phyloP scores from a whole-genome alignment of 345 rosid species.

The Anastatica hierochuntica region DNA sequence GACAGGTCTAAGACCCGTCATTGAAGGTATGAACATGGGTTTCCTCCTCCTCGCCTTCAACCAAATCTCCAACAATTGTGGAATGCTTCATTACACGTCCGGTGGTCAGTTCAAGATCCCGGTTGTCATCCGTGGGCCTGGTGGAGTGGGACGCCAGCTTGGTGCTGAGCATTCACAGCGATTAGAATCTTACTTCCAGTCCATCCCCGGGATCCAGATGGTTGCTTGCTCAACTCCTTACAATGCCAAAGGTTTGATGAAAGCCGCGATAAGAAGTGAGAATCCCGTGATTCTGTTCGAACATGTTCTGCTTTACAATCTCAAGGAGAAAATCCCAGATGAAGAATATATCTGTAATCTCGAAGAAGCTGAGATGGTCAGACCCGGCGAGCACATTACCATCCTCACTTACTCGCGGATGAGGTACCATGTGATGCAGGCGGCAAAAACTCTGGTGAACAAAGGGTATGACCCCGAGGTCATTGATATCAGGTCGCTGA shows the following conservation, averaged over 20 bases:
- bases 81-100: conserved; percentile 98
- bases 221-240: conserved; percentile 98
- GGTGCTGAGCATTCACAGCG: conserved; percentile 98
- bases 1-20: conserved; percentile 83
- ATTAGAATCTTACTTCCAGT: conserved; percentile 92
- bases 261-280: conserved; percentile 95
- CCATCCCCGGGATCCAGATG: conserved; percentile 98
- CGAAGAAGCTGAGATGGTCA: conserved; percentile 92
- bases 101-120: conserved; percentile 96
- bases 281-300: conserved; percentile 95
- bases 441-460: conserved; percentile 78
- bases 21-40: conserved; percentile 98
- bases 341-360: conserved; percentile 79
- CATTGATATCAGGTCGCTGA: conserved; percentile 78
- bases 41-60: conserved; percentile 94
- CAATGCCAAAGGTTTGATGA: conserved; percentile 98
- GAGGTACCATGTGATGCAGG: conserved; percentile 96
- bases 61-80: conserved; percentile 97
- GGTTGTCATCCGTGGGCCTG: conserved; percentile 91
- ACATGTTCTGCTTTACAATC: conserved; percentile 94
- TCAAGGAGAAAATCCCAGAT: conserved; percentile 87
- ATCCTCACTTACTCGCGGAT: conserved; percentile 81
- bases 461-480: conserved; percentile 90
- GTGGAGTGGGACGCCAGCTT: conserved; percentile 94
- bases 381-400: conserved; percentile 80